A percentile compares a stretch with the other conserved stretches of the same genome.
These are phyloP conservation scores for Plicaturopsis crispa DNA, from an alignment of 768 basidiomycete genomes.

Conservation along the genomic window DNA sequence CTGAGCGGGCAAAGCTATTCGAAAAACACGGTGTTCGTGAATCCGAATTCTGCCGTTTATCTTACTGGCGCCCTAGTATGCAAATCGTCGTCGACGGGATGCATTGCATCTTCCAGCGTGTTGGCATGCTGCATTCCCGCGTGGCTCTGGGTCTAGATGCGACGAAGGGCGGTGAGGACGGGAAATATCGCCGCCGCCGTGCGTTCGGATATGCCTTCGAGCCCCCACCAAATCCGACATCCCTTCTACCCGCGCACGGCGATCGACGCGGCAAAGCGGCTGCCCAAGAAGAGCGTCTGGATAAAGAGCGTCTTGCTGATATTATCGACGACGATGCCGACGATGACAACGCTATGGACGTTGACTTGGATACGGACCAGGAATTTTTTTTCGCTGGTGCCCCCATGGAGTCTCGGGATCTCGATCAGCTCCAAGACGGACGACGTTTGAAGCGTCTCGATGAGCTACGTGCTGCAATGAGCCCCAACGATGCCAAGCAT, in stretches of 20 bases:
- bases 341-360: no score
- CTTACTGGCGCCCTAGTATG: constrained; percentile 16
- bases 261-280: neutral
- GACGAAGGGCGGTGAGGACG: no score
- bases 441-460: no score
- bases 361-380: no score
- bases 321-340: no score
- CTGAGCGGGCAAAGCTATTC: constrained; percentile 3
- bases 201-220: neutral
- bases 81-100: constrained; percentile 14
- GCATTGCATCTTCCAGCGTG: constrained; percentile 12
- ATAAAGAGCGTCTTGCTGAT: neutral
- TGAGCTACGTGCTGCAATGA: no score
- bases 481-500: no score
- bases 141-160: constrained; percentile 3
- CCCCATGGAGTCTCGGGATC: no score
- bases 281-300: neutral
- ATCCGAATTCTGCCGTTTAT: constrained; percentile 12
- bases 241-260: neutral
- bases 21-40: constrained; percentile 8
- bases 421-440: no score
- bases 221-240: neutral
- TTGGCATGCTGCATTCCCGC: neutral
- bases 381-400: no score
- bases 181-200: neutral